A percentile compares a stretch with the other conserved stretches of the same genome.
These are phyloP conservation scores for Alisma plantagoaquatica DNA, from an alignment of 106 monocot species.

Conservation along the genomic window DNA sequence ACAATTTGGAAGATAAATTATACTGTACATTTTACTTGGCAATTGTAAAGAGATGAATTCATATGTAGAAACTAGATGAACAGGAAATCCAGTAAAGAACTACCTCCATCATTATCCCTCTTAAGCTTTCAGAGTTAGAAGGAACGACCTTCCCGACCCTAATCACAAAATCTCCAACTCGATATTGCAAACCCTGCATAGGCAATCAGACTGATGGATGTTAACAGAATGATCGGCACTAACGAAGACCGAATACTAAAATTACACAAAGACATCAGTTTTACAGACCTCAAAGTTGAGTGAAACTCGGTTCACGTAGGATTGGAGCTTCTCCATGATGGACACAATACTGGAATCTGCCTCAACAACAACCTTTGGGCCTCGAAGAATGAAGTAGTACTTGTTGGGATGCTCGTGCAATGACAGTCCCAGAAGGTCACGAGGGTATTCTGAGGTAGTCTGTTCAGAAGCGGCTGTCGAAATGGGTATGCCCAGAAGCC, in stretches of 20 bases:
- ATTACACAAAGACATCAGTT: too few species aligned
- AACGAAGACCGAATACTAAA: too few species aligned
- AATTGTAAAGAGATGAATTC: too few species aligned
- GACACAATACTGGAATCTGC: slow-evolving; percentile 53
- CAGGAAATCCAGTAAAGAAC: not conserved
- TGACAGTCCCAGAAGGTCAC: slow-evolving; percentile 66
- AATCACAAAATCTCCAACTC: slow-evolving; percentile 79
- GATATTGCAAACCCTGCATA: slow-evolving; percentile 74
- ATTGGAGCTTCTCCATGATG: slow-evolving; percentile 94
- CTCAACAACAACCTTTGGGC: slow-evolving; percentile 46
- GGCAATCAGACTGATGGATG: not conserved
- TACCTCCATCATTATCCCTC: slow-evolving; percentile 99
- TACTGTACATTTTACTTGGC: too few species aligned
- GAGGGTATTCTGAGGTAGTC: slow-evolving; percentile 15
- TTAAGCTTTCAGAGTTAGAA: slow-evolving; percentile 44
- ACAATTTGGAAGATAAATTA: too few species aligned
- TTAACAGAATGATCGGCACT: too few species aligned
- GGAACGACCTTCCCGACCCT: slow-evolving; percentile 84
- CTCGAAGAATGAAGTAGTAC: slow-evolving; percentile 68
- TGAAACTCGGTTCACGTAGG: slow-evolving; percentile 75
- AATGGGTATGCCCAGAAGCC: too few species aligned
- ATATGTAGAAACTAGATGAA: not conserved
- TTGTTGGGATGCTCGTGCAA: slow-evolving; percentile 59
- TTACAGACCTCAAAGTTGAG: slow-evolving; percentile 95
- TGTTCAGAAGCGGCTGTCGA: slow-evolving; percentile 2